Evolutionary conservation across 225 moss, liverwort and hornwort species (phyloP), one percentile per base, ranked within the genome.

Genomic region (Polytrichum formosum): DNA sequence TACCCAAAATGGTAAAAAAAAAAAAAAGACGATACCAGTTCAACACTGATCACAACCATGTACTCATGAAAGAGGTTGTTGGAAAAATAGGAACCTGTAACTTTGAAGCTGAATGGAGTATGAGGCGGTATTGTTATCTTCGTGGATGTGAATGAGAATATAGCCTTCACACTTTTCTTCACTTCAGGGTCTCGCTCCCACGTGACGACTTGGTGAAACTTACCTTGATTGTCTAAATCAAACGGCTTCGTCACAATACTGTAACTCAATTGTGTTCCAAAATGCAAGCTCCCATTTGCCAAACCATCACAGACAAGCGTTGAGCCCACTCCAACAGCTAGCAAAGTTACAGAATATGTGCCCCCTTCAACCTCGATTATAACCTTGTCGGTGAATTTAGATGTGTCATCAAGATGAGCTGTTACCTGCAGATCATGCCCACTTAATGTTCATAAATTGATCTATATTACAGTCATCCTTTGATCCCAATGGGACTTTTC

Each of bases 261-360:
- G 8, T 90, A 78, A 7, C 90, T 84, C 18, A 96, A 59, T 65
- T 88, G 90, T 58, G 78, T 79, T 20, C 91, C 93, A 76, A 93
- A 96, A 73, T 96, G 85, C 20, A 91, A 76, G 55, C 70, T 65
- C 25, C 87, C 93, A 58, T 75, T 72, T 61, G 87, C 81, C 33
- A 96, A 85, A 54, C 79, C 85, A 67, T 75, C 72, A 55, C 72
- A 91, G 9, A 86, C 76, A 30, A 96, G 78, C 26, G 90, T 86
- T 26, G 80, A 75, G 17, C 93, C 96, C 68, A 84, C 73, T 7
- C 96, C 96, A 61, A 2, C 63, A 6, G 84, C 93, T 46, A 28
- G 66, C 33, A 93, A 84, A 28, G 68, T 76, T 37, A 96, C 73
- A 46, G 28, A 84, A 61, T 93, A 91, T 64, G 75, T 75, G 2